Conservation (phyloP, 108 stramenopile species). For the Seminavis robusta region DNA sequence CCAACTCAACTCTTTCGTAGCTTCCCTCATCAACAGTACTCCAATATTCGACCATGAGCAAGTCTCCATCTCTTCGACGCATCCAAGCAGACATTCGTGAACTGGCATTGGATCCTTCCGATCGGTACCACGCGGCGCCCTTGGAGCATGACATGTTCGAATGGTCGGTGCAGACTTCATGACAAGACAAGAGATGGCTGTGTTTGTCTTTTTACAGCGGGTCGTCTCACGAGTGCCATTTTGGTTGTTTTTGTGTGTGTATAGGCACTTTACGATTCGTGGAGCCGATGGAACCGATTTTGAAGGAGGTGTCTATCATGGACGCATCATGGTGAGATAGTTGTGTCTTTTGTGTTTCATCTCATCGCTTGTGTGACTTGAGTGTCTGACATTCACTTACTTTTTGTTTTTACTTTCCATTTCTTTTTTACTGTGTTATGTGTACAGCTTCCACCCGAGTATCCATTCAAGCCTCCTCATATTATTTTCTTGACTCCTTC, state of each 20-base stretch:
- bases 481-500: constrained; percentile 94
- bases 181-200: no score
- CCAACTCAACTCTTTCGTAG: no score
- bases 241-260: constrained; percentile 5
- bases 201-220: no score
- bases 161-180: constrained; percentile 35
- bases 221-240: neutral
- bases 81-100: constrained; percentile 95
- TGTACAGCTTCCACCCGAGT: constrained; percentile 40
- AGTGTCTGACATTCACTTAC: neutral
- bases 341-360: neutral
- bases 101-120: constrained; percentile 89
- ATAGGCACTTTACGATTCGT: constrained; percentile 95
- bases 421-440: neutral
- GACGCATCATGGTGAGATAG: constrained; percentile 67
- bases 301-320: constrained; percentile 95
- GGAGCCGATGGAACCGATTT: constrained; percentile 88
- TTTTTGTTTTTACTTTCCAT: neutral
- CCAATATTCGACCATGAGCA: constrained; percentile 78
- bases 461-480: constrained; percentile 93
- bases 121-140: constrained; percentile 90
- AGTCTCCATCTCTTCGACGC: constrained; percentile 72
- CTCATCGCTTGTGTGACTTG: neutral
- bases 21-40: no score
- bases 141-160: constrained; percentile 88